Base-by-base conservation (phyloP, 257 asterid genomes). In the Schizonepeta tenuifolia region DNA sequence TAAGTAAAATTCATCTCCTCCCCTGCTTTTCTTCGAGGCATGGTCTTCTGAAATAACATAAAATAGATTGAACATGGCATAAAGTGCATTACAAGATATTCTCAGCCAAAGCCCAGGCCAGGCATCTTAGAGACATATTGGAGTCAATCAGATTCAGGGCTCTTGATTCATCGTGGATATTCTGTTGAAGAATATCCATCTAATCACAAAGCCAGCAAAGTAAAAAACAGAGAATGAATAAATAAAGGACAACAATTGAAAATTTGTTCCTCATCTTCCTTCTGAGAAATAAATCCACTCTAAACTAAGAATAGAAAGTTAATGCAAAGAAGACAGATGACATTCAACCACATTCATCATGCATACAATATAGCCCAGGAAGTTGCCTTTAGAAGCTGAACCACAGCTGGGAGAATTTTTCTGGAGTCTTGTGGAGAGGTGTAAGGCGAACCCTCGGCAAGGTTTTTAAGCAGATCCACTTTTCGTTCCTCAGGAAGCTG, bases 401-500 rank as follows among this genome's bases (percentile, higher is more conserved):
- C 95, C 56, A 90, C 88, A 72, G 90, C 82, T 59, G 97, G 97
- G 69, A 93, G 95, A 75, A 90, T 75, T 77, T 81, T 96, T 78
- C 98, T 90, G 11, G 96, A 83, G 80, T 90, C 96, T 54, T 90
- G 98, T 13, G 98, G 92, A 65, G 85, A 67, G 63, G 95, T 90
- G 80, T 86, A 87, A 74, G 98, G 95, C 22, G 98, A 89, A 71
- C 96, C 82, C 85, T 93, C 98, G 51, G 97, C 95, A 70, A 93
- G 96, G 82, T 88, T 87, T 86, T 93, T 93, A 75, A 93, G 93
- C 83, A 93, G 91, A 86, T 93, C 98, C 65, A 82, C 95, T 82
- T 89, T 93, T 36, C 95, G 91, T 68, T 80, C 97, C 76, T 86
- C 97, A 38, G 98, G 96, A 81, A 93, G 95, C 98, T 93, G 89